Base-by-base conservation (phyloP, 192 early-diverging fungal genomes). In the Piromyces finnis region DNA sequence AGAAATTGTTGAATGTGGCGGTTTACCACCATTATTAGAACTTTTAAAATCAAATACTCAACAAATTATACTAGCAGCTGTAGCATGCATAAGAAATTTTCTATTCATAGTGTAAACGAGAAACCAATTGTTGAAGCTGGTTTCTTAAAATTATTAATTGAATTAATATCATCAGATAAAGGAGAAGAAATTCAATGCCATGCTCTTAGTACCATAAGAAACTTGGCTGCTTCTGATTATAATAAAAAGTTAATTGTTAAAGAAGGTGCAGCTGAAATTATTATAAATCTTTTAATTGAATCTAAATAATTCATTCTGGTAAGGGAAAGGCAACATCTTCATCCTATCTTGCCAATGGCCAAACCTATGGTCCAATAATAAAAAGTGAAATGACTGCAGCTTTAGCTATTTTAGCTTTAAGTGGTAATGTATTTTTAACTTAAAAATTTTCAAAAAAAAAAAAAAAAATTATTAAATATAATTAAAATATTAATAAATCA, bases 41-140 rank as follows among this genome's bases (percentile, higher is more conserved):
- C 89, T 94, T 51, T 84, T 95, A 77, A 87, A 93, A 86, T 93
- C 94, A 29, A 87, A 87, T 15, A 92, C 92, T 80, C 86, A 91
- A 29, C 92, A 93, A 35, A 86, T 95, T 82, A 92, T 94, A 27
- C 84, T 94, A 0, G 94, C 95, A 6, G 93, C 94, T 0, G 93
- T 94, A 18, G 95, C 95, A 5, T 95, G 94, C 78, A 87, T 96
- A 78, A 92, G 95, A 79, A 96, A 96, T 82, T 96, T 51, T 95
- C 94, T 39, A 96, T 96, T 79, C 93, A 94, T 82, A 89, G 93
- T 17, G 85, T 88, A 78, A 95, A 95, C 87, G 94, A 95, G 84
- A 90, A 91, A 28, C 93, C 93, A 32, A 94, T 95, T 79, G 89
- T 95, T 59, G 90, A 92, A 81, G 92, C 91, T 32, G 91, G 91